phyloP scores from a whole-genome alignment of 1,139 yeast genomes.

The Suhomyces kunorum region DNA sequence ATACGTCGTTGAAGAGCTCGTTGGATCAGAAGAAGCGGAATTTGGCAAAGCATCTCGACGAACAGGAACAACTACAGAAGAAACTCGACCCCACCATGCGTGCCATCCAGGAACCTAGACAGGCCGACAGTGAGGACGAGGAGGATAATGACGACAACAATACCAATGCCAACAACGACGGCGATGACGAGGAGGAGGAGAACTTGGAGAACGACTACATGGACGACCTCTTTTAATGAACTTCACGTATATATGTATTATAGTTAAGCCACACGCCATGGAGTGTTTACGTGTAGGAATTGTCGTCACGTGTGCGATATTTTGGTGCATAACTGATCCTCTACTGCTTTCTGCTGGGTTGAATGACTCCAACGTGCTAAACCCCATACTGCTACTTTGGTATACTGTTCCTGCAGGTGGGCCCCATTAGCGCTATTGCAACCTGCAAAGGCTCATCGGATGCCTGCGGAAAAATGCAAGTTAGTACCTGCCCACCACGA shows the following conservation, averaged over 20 bases:
- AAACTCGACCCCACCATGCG: constrained; percentile 20
- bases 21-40: constrained; percentile 80
- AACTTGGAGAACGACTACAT: constrained; percentile 14
- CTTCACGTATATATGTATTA: constrained; percentile 3
- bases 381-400: too few species aligned
- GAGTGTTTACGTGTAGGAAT: too few species aligned
- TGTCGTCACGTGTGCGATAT: too few species aligned
- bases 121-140: constrained; percentile 19
- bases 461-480: background rate
- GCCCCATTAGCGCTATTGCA: background rate
- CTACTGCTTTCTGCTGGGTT: too few species aligned
- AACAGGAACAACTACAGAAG: constrained; percentile 23
- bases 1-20: constrained; percentile 76
- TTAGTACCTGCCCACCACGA: background rate
- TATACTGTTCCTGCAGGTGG: background rate
- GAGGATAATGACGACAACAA: constrained; percentile 19
- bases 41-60: constrained; percentile 43
- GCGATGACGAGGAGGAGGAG: constrained; percentile 12
- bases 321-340: too few species aligned
- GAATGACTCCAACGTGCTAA: too few species aligned
- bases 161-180: constrained; percentile 13
- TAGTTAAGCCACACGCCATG: background rate
- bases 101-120: constrained; percentile 16
- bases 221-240: constrained; percentile 15
- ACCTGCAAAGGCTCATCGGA: constrained; percentile 1